Percentiles rank a stretch among this genome's conserved stretches.
Conservation (phyloP, 116 monocot genomes). For the Zostera marina region DNA sequence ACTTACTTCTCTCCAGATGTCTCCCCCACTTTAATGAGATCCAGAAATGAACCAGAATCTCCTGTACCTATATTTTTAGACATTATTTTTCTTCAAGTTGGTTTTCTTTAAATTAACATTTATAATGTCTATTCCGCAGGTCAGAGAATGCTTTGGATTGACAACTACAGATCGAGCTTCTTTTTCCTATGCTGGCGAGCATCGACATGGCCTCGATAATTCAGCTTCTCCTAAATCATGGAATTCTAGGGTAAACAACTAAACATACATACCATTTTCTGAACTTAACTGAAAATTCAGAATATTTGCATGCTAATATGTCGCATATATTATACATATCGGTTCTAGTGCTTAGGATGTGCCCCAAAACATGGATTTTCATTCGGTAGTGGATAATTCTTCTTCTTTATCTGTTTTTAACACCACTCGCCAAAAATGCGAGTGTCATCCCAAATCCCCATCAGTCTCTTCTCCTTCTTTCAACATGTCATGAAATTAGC, state of each 20-base stretch:
- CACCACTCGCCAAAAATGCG: no score
- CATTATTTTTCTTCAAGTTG: conserved; percentile 18
- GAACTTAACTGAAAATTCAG: not conserved
- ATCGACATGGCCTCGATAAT: conserved; percentile 13
- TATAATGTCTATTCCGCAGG: conserved; percentile 11
- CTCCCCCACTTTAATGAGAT: conserved; percentile 10
- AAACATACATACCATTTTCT: not conserved
- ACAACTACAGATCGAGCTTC: conserved; percentile 18
- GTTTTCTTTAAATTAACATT: conserved; percentile 6
- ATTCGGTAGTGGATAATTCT: no score
- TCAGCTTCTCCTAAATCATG: conserved; percentile 30
- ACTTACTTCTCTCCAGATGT: conserved; percentile 17
- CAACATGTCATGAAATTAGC: no score
- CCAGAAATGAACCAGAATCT: conserved; percentile 32
- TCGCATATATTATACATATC: no score
- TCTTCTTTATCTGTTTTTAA: no score
- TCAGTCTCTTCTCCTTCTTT: no score
- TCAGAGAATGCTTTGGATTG: conserved; percentile 10
- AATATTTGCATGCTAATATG: no score
- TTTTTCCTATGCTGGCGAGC: conserved; percentile 27
- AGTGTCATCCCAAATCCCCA: no score
- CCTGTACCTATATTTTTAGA: conserved; percentile 11
- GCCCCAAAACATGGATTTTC: no score
- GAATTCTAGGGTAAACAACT: conserved; percentile 27
- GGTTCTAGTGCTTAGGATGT: no score